Evolutionary conservation across 495 filamentous ascomycete genomes (phyloP), one percentile per base, ranked within the genome.

Genomic region (Penicillium coprophilum): DNA sequence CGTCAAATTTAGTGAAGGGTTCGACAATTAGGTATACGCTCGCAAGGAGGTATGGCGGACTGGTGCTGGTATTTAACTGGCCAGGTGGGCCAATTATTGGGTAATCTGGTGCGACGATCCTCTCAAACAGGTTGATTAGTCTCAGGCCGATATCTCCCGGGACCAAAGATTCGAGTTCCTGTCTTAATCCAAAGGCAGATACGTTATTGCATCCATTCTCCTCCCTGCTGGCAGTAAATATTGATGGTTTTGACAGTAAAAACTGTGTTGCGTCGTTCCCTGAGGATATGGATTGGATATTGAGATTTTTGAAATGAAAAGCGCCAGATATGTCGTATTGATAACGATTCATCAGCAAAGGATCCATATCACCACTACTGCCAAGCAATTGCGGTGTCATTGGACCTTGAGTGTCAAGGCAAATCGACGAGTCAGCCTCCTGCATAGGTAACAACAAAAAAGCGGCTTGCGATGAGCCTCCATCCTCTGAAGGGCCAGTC

Each of bases 1-100:
- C 49, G 17, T 51, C 34, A 28, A 51, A 51, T 28, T 51, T 51
- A 12, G 49, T 51, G 34, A 51, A 51, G 13, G 49, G 49, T 23
- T 51, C 49, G 21, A 40, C 49, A 23, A 51, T 27, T 40, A 51
- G 21, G 19, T 51, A 51, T 19, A 38, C 49, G 7, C 49, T 51
- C 10, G 49, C 49, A 17, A 51, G 49, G 11, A 51, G 34, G 17
- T 51, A 28, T 20, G 49, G 49, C 15, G 49, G 34, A 17, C 31
- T 51, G 9, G 34, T 39, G 19, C 15, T 32, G 21, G 34, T 23
- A 8, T 51, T 28, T 19, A 51, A 13, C 30, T 30, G 36, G n/a
- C 38, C 38, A 12, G 34, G 24, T 27, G 36, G 24, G 6, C 30
- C 24, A 17, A 51, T 21, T 3, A 51, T 40, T 7, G 49, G 49